These are phyloP conservation scores for Verticillium klebahnii DNA, from an alignment of 2,329 filamentous ascomycete genomes.

Conservation along the genomic window DNA sequence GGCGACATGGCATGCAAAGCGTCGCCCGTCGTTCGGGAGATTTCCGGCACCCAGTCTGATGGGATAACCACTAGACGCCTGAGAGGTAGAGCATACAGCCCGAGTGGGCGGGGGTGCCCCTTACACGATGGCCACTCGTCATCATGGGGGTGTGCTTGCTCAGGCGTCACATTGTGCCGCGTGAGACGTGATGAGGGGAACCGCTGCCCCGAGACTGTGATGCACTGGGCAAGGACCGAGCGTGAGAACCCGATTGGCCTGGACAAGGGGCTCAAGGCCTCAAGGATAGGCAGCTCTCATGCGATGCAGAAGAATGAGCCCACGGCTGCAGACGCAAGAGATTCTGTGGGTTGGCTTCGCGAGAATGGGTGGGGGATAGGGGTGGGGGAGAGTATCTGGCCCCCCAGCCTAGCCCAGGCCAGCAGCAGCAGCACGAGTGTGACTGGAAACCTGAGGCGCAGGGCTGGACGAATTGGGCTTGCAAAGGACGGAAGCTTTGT, in stretches of 20 bases:
- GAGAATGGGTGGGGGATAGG: neutral
- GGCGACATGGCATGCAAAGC: too few relatives aligned
- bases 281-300: neutral
- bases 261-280: neutral
- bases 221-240: neutral
- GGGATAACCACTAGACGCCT: too few relatives aligned
- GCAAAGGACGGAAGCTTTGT: neutral
- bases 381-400: neutral
- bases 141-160: neutral
- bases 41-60: too few relatives aligned
- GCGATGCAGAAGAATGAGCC: neutral
- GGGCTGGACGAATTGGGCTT: neutral
- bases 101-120: neutral
- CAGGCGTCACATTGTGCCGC: neutral
- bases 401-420: neutral
- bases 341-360: neutral
- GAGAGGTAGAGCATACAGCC: neutral
- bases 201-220: neutral
- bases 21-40: too few relatives aligned
- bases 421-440: neutral
- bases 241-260: neutral
- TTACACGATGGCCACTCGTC: neutral
- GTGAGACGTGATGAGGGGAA: neutral
- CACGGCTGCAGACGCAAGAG: neutral
- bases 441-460: neutral